Evolutionary conservation across 2,329 filamentous ascomycete genomes (phyloP).

Genomic region (Penicillium brasilianum): DNA sequence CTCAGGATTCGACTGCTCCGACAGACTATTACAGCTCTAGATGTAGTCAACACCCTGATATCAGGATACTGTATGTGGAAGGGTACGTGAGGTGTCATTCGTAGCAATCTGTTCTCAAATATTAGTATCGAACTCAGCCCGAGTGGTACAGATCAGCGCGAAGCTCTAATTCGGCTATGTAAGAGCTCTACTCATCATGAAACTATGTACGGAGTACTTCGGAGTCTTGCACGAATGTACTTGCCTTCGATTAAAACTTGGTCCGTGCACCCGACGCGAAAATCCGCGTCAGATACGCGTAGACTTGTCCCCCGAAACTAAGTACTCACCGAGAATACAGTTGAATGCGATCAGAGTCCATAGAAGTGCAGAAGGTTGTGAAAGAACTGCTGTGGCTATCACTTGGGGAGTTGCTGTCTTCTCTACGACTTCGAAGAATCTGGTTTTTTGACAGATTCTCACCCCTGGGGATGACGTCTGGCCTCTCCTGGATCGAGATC

Average conservation of each 20-base stretch:
- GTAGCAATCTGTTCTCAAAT: too few relatives aligned
- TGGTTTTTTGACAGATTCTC: constrained; percentile 15
- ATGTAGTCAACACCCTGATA: too few relatives aligned
- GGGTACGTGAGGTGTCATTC: too few relatives aligned
- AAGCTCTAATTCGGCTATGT: too few relatives aligned
- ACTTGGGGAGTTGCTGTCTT: not conserved
- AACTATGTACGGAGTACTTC: not conserved
- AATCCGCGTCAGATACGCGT: constrained; percentile 33
- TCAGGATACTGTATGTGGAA: too few relatives aligned
- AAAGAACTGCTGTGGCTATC: not conserved
- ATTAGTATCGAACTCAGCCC: too few relatives aligned
- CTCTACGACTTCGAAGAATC: not conserved
- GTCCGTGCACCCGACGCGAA: constrained; percentile 43
- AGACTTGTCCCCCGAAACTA: not conserved
- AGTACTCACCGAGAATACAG: not conserved
- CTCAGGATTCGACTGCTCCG: too few relatives aligned
- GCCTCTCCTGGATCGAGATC: constrained; percentile 10
- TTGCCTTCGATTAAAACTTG: constrained; percentile 34
- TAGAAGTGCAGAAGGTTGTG: not conserved
- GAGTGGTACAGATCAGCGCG: too few relatives aligned
- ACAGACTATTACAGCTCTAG: too few relatives aligned
- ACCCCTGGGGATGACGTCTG: constrained; percentile 24
- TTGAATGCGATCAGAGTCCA: not conserved
- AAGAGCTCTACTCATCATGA: not conserved
- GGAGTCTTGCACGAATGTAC: too few relatives aligned